Conservation (phyloP, 306 rosid species). For the Vicia faba region DNA sequence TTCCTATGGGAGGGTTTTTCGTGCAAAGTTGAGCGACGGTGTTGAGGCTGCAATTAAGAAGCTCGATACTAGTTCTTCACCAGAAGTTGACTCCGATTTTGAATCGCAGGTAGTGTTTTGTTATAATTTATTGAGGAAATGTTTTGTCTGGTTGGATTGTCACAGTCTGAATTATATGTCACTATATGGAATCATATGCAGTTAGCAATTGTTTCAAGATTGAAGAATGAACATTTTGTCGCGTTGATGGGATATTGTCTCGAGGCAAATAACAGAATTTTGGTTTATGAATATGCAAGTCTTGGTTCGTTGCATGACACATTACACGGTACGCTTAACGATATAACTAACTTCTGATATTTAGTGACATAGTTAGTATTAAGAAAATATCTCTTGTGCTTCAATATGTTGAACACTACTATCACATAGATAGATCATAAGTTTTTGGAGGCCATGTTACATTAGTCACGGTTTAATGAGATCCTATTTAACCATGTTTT, state of each 20-base stretch:
- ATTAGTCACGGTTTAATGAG: too few relatives aligned
- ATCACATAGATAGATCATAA: too few relatives aligned
- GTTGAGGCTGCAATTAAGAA: conserved; percentile 80
- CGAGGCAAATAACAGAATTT: conserved; percentile 73
- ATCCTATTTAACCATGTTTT: too few relatives aligned
- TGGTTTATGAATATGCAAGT: conserved; percentile 78
- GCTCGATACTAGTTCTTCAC: conserved; percentile 69
- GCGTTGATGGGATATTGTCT: conserved; percentile 90
- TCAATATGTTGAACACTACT: neutral
- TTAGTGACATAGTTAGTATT: too few relatives aligned
- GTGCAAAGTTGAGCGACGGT: conserved; percentile 62
- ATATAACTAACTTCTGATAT: neutral
- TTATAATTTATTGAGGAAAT: too few relatives aligned
- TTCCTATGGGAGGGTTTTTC: conserved; percentile 87
- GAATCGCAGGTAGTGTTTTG: conserved; percentile 51
- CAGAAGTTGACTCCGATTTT: conserved; percentile 78
- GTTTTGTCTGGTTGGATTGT: too few relatives aligned
- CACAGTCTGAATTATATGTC: neutral
- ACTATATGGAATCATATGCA: conserved; percentile 43
- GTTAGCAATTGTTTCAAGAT: conserved; percentile 84
- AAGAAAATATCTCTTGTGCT: neutral
- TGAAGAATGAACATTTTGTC: conserved; percentile 75
- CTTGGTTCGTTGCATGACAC: conserved; percentile 92
- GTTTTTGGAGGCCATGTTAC: neutral
- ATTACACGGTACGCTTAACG: conserved; percentile 66